Evolutionary conservation across 2,329 filamentous ascomycete genomes (phyloP).

Genomic region (Bipolaris zeicola): DNA sequence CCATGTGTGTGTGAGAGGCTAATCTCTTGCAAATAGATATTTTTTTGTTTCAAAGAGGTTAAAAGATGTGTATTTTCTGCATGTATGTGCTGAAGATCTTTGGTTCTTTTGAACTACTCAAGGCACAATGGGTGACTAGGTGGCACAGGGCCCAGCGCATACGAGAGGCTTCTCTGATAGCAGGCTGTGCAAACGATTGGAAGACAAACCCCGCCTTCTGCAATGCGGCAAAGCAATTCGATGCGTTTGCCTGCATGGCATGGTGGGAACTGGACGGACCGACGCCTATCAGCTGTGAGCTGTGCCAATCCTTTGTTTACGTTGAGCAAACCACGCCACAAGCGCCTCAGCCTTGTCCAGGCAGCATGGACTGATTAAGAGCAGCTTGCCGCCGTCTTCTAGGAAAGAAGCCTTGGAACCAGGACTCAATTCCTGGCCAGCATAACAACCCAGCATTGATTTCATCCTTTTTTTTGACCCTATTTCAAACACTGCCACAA

Average conservation of each 20-base stretch:
- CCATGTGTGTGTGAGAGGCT: slow-evolving; percentile 15
- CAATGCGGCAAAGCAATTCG: slow-evolving; percentile 19
- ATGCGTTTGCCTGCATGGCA: slow-evolving; percentile 24
- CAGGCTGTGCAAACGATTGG: slow-evolving; percentile 36
- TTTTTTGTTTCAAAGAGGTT: neutral
- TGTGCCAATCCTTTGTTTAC: slow-evolving; percentile 31
- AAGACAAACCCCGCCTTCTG: slow-evolving; percentile 8
- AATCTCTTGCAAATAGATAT: neutral
- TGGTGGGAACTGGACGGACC: slow-evolving; percentile 19
- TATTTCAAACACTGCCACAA: neutral
- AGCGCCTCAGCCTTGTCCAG: slow-evolving; percentile 34
- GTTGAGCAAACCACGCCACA: slow-evolving; percentile 27
- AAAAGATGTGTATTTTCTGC: neutral
- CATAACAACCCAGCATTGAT: neutral
- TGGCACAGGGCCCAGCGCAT: slow-evolving; percentile 13
- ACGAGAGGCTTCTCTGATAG: slow-evolving; percentile 14
- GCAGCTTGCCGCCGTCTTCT: neutral
- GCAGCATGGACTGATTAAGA: slow-evolving; percentile 19
- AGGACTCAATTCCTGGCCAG: neutral
- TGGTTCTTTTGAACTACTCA: slow-evolving; percentile 2
- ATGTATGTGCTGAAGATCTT: neutral
- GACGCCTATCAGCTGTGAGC: slow-evolving; percentile 16
- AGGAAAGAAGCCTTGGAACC: too few relatives aligned
- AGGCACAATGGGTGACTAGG: neutral
- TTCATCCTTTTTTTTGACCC: neutral